Conservation (phyloP, 805 yeast species). For the Ogataea glucozyma region DNA sequence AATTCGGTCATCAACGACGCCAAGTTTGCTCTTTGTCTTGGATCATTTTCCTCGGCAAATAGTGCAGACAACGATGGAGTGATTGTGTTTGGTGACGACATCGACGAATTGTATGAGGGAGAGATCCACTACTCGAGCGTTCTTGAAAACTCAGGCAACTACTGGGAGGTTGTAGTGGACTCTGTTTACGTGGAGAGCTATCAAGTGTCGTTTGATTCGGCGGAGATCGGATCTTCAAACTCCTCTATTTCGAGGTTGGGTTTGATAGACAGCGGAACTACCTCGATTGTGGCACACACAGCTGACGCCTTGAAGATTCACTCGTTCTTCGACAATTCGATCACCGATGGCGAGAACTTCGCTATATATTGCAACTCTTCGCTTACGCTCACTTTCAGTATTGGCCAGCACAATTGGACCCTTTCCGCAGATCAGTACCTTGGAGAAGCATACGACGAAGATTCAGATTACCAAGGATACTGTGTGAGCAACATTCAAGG, state of each 20-base stretch:
- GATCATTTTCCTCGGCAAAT: constrained; percentile 30
- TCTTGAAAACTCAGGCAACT: constrained; percentile 34
- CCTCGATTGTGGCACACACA: constrained; percentile 56
- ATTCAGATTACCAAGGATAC: constrained; percentile 43
- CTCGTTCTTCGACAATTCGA: constrained; percentile 47
- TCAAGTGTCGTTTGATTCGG: constrained; percentile 35
- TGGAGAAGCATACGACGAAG: constrained; percentile 46
- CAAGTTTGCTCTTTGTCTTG: constrained; percentile 49
- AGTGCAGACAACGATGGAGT: constrained; percentile 39
- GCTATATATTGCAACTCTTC: constrained; percentile 60
- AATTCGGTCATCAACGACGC: constrained; percentile 37
- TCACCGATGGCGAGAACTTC: constrained; percentile 62
- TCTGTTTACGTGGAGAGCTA: constrained; percentile 38
- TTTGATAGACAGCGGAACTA: constrained; percentile 67
- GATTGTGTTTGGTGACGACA: constrained; percentile 44
- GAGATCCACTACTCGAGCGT: constrained; percentile 43
- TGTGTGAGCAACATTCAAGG: constrained; percentile 71
- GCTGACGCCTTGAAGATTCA: constrained; percentile 57
- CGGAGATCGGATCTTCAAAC: constrained; percentile 16
- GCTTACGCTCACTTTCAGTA: constrained; percentile 39
- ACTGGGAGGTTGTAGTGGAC: constrained; percentile 54
- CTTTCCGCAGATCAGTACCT: constrained; percentile 46
- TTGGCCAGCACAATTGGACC: constrained; percentile 48
- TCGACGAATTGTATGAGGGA: constrained; percentile 40
- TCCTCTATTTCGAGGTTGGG: constrained; percentile 40